These are phyloP conservation scores for Murraya koenigii DNA, from an alignment of 345 rosid genomes.

Conservation along the genomic window DNA sequence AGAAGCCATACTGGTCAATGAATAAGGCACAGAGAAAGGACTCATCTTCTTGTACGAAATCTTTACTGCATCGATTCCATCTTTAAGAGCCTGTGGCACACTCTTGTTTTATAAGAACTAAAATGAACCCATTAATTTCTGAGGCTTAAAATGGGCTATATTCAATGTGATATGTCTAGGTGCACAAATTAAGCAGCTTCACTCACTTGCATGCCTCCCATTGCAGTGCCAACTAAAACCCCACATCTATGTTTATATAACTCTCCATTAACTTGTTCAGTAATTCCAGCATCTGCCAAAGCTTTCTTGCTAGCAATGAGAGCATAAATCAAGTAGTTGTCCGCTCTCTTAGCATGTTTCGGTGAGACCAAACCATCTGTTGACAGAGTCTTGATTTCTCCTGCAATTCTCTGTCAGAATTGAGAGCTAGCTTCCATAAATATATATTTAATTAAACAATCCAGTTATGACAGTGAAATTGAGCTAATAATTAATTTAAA, in stretches of 20 bases:
- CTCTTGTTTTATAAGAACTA: neutral
- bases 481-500: neutral
- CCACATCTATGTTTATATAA: slow-evolving; percentile 51
- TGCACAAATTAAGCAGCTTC: neutral
- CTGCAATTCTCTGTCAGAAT: slow-evolving; percentile 49
- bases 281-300: slow-evolving; percentile 52
- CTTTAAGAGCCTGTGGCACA: slow-evolving; percentile 36
- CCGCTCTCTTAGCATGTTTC: slow-evolving; percentile 53
- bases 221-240: slow-evolving; percentile 54
- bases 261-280: slow-evolving; percentile 37
- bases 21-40: slow-evolving; percentile 58
- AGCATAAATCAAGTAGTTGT: slow-evolving; percentile 56
- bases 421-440: neutral
- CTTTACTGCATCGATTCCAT: slow-evolving; percentile 47
- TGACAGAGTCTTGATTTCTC: slow-evolving; percentile 55
- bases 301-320: slow-evolving; percentile 64
- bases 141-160: neutral
- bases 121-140: neutral
- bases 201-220: slow-evolving; percentile 56
- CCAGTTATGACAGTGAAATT: neutral
- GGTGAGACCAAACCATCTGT: slow-evolving; percentile 55
- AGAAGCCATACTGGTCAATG: slow-evolving; percentile 54
- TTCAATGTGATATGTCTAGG: neutral
- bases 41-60: slow-evolving; percentile 48
- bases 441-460: neutral